A percentile compares a stretch with the other conserved stretches of the same genome.
These are phyloP conservation scores for Microdochium bolleyi DNA, from an alignment of 2,329 filamentous ascomycete genomes.

Conservation along the genomic window DNA sequence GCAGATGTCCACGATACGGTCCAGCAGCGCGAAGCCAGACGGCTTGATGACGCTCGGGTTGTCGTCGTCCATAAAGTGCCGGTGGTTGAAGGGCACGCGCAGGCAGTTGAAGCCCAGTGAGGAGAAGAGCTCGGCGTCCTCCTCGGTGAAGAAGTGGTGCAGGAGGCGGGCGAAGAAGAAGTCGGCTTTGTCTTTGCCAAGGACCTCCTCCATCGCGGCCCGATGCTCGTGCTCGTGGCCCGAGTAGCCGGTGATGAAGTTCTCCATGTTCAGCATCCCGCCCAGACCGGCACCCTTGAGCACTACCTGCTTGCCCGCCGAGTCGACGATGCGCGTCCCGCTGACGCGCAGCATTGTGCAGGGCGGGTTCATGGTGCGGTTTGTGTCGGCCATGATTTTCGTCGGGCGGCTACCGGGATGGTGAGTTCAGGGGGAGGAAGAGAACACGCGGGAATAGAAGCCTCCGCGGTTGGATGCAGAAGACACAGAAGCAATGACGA, in stretches of 20 bases:
- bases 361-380: conserved; percentile 4
- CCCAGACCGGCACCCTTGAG: conserved; percentile 32
- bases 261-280: conserved; percentile 33
- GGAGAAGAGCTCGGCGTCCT: conserved; percentile 47
- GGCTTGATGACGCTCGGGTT: conserved; percentile 35
- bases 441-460: no score
- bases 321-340: conserved; percentile 26
- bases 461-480: no score
- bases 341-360: conserved; percentile 20
- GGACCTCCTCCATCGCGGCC: conserved; percentile 37
- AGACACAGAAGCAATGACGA: no score
- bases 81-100: conserved; percentile 51
- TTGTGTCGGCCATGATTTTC: conserved; percentile 5
- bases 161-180: conserved; percentile 49
- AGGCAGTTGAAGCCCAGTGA: conserved; percentile 47
- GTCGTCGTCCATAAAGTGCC: conserved; percentile 40
- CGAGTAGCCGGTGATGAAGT: conserved; percentile 51
- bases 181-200: conserved; percentile 45
- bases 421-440: no score
- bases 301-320: conserved; percentile 28
- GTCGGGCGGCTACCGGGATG: no score
- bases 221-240: conserved; percentile 47
- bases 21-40: conserved; percentile 36
- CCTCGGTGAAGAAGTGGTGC: conserved; percentile 46
- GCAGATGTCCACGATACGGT: conserved; percentile 34